phyloP scores from a whole-genome alignment of 1,139 yeast species.

The Citeromyces siamensis region DNA sequence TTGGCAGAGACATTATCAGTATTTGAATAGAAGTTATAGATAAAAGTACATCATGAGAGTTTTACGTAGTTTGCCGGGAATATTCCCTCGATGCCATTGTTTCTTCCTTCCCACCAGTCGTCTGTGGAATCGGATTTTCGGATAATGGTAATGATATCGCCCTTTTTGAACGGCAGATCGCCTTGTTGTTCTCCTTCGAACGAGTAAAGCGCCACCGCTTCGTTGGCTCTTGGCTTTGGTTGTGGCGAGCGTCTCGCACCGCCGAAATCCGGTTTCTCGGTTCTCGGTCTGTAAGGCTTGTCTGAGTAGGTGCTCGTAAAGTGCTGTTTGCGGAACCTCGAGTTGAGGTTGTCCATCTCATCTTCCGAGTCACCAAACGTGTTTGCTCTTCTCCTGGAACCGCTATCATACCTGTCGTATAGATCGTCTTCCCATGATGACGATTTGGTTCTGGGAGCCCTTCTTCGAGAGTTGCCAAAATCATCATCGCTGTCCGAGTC shows the following conservation, averaged over 20 bases:
- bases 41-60: conserved; percentile 30
- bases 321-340: conserved; percentile 6
- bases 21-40: conserved; percentile 12
- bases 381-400: conserved; percentile 4
- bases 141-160: conserved; percentile 83
- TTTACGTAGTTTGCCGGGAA: conserved; percentile 98
- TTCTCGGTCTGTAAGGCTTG: conserved; percentile 24
- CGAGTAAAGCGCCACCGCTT: conserved; percentile 82
- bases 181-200: conserved; percentile 90
- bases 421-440: conserved; percentile 78
- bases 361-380: conserved; percentile 8
- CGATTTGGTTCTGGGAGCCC: conserved; percentile 9
- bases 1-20: conserved; percentile 43
- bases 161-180: conserved; percentile 85
- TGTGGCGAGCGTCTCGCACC: conserved; percentile 13
- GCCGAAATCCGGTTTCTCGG: conserved; percentile 39
- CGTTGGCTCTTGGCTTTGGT: conserved; percentile 33
- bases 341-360: conserved; percentile 8
- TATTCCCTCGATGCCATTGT: conserved; percentile 75
- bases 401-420: conserved; percentile 36
- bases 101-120: conserved; percentile 98
- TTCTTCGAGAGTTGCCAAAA: conserved; percentile 7
- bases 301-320: conserved; percentile 11
- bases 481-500: conserved; percentile 22
- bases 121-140: conserved; percentile 80